Evolutionary conservation across 257 asterid genomes (phyloP), one percentile per base, ranked within the genome.

Genomic region (Rauvolfia tetraphylla): DNA sequence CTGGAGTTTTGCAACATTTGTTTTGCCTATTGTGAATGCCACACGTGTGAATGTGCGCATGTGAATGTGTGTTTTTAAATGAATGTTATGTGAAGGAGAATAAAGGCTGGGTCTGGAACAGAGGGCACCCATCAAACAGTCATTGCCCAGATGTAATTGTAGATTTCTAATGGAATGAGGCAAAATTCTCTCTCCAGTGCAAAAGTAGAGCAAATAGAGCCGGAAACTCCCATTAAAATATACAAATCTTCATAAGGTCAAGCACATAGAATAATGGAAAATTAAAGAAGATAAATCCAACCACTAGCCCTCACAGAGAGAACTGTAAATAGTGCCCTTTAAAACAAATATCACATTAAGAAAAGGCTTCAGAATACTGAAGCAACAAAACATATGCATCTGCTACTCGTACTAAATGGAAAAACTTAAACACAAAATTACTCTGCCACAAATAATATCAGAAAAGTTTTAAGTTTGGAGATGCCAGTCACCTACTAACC

Each of bases 401-500:
- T 62, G 5, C 18, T 62, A 9, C 44, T 39, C 7, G 61, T 39
- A 33, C 38, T 29, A 38, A 14, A 20, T 33, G 61, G 51, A 20
- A 15, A 17, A 56, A 20, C 23, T 20, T 57, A 34, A 34, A 14
- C n/a, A 27, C 31, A 29, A 49, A 44, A 33, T 12, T 61, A 41
- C 38, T 25, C 29, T 17, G 0, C 38, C 15, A 29, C 61, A 61
- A 59, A 66, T 61, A 4, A 51, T 9, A 69, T 13, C 44, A 77
- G 41, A 56, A 5, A 13, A 13, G 8, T 49, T 8, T 49, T 49
- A 22, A 13, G 56, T 49, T 7, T 53, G 10, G 27, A 53, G 59
- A 53, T 53, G 59, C 25, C 25, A 53, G 59, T 20, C 25, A 33
- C 75, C 69, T 54, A 71, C 87, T 59, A 78, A 89, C 96, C 95